Evolutionary conservation across 2,329 filamentous ascomycete species (phyloP).

Genomic region (Trichophyton schoenleinii): DNA sequence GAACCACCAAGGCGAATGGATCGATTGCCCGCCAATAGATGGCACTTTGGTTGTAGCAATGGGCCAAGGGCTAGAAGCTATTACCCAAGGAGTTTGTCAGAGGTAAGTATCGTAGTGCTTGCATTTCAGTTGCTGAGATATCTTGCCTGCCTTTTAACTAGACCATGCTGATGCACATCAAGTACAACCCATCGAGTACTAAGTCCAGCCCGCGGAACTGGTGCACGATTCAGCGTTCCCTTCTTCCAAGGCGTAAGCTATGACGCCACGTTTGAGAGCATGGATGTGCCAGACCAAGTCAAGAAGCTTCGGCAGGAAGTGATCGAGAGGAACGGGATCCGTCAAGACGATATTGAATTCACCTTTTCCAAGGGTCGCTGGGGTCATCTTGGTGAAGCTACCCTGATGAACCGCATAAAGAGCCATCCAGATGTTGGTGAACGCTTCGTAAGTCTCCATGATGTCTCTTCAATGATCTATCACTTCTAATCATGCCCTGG

Average conservation of each 20-base stretch:
- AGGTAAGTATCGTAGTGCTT: constrained; percentile 18
- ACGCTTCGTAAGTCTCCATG: constrained; percentile 41
- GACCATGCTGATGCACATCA: not conserved
- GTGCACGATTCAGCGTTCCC: constrained; percentile 65
- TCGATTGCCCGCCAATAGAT: constrained; percentile 63
- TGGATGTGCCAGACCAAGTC: constrained; percentile 55
- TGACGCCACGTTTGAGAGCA: constrained; percentile 65
- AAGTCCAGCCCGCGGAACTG: constrained; percentile 56
- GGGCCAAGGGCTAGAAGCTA: constrained; percentile 72
- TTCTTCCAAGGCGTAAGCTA: constrained; percentile 82
- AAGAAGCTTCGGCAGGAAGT: constrained; percentile 49
- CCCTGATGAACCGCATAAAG: constrained; percentile 70
- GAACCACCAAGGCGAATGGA: constrained; percentile 65
- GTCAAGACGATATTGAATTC: constrained; percentile 69
- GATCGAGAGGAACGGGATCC: constrained; percentile 42
- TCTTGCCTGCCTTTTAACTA: not conserved
- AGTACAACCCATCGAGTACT: constrained; percentile 72
- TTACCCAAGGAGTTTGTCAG: constrained; percentile 71
- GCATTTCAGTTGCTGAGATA: not conserved
- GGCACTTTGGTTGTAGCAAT: constrained; percentile 79
- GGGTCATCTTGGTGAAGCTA: constrained; percentile 65
- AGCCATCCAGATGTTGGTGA: constrained; percentile 79
- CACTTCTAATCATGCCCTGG: not conserved
- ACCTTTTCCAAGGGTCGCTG: constrained; percentile 61
- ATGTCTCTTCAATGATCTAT: constrained; percentile 8